Evolutionary conservation across 2,329 filamentous ascomycete genomes (phyloP).

Genomic region (Epichloe brachyelytri): DNA sequence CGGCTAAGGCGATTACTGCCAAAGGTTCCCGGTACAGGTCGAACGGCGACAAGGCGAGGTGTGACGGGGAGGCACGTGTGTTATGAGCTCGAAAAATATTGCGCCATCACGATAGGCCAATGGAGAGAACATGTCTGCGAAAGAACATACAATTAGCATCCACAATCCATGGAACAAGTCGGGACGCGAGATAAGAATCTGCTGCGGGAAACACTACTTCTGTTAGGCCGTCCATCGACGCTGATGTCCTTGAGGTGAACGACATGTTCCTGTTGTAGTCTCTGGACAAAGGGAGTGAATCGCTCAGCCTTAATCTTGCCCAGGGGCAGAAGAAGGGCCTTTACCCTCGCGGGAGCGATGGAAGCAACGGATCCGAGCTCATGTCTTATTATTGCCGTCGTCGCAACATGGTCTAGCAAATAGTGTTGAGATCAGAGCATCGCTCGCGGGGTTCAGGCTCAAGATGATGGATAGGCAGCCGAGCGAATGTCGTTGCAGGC

Average conservation of each 20-base stretch:
- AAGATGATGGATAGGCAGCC: neutral
- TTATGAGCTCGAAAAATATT: conserved; percentile 79
- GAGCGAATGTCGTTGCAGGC: neutral
- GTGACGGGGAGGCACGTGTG: conserved; percentile 66
- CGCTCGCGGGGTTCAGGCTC: neutral
- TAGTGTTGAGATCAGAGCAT: neutral
- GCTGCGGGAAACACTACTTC: conserved; percentile 44
- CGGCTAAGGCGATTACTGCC: conserved; percentile 71
- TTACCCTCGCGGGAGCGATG: conserved; percentile 81
- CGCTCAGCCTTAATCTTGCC: conserved; percentile 73
- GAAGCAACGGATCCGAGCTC: conserved; percentile 80
- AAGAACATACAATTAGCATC: conserved; percentile 10
- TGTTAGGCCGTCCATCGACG: conserved; percentile 70
- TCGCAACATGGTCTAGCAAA: conserved; percentile 18
- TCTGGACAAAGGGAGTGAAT: conserved; percentile 66
- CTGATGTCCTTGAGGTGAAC: conserved; percentile 78
- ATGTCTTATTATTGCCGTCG: conserved; percentile 45
- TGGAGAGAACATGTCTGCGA: conserved; percentile 80
- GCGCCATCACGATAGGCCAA: conserved; percentile 74
- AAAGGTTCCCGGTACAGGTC: conserved; percentile 81
- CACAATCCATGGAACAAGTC: neutral
- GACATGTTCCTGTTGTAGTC: conserved; percentile 66
- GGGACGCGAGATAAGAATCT: neutral
- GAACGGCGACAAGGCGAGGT: conserved; percentile 72
- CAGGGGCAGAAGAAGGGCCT: conserved; percentile 74